Conservation (phyloP, 306 rosid species). For the Lathyrus aphaca region DNA sequence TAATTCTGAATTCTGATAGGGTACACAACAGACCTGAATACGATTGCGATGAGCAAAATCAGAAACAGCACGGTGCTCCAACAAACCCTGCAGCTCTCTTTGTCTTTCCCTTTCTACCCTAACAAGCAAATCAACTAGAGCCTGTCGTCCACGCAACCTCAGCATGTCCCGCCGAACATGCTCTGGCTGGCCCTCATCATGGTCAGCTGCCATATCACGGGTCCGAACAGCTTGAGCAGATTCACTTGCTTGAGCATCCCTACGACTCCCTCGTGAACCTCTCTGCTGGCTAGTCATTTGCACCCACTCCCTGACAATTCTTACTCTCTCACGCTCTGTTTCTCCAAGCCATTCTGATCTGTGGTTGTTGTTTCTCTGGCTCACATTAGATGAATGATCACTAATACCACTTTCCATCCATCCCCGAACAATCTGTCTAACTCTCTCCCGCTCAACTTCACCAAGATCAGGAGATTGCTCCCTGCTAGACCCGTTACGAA, state of each 20-base stretch:
- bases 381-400: constrained; percentile 76
- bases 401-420: constrained; percentile 98
- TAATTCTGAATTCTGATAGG: constrained; percentile 29
- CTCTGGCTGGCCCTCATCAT: constrained; percentile 90
- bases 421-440: constrained; percentile 94
- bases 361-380: constrained; percentile 68
- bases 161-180: constrained; percentile 82
- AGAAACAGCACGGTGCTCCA: constrained; percentile 98
- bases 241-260: constrained; percentile 67
- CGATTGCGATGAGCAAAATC: constrained; percentile 99
- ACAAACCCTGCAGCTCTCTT: constrained; percentile 87
- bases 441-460: constrained; percentile 99
- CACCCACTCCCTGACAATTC: constrained; percentile 98
- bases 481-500: constrained; percentile 74
- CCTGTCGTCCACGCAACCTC: constrained; percentile 97
- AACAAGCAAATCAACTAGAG: constrained; percentile 87
- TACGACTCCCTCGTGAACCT: constrained; percentile 80
- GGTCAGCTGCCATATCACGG: constrained; percentile 63
- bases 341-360: constrained; percentile 99
- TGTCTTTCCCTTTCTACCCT: constrained; percentile 95
- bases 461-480: constrained; percentile 99
- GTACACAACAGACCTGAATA: constrained; percentile 80
- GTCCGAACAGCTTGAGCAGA: constrained; percentile 57
- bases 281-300: constrained; percentile 98
- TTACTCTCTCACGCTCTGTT: constrained; percentile 99